Evolutionary conservation across 805 yeast species (phyloP).

Genomic region (Helenozyma rhizophorensis): DNA sequence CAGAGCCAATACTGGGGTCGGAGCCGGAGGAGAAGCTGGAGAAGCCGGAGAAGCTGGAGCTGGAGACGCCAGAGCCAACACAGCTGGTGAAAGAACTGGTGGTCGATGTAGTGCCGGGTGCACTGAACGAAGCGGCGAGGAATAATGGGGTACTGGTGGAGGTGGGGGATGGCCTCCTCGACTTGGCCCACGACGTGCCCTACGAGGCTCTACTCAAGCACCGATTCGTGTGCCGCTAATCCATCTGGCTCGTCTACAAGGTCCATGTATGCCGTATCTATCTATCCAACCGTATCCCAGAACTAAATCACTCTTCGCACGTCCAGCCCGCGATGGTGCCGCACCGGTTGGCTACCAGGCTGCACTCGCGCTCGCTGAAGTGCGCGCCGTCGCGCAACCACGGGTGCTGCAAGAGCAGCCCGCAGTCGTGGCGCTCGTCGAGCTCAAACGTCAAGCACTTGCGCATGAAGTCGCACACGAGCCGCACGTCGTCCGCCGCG

Average conservation of each 20-base stretch:
- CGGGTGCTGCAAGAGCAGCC: slow-evolving; percentile 48
- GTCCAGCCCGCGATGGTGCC: slow-evolving; percentile 29
- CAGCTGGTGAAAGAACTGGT: too few species aligned
- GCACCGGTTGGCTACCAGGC: slow-evolving; percentile 20
- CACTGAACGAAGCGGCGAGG: too few species aligned
- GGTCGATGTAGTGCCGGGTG: too few species aligned
- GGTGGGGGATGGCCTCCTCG: slow-evolving; percentile 7
- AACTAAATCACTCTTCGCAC: slow-evolving; percentile 22
- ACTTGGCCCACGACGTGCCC: slow-evolving; percentile 9
- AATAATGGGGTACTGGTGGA: too few species aligned
- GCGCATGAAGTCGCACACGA: slow-evolving; percentile 44
- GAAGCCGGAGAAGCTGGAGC: slow-evolving; percentile 2
- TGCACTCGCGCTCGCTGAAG: slow-evolving; percentile 14
- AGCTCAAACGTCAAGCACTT: slow-evolving; percentile 50
- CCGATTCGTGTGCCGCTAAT: slow-evolving; percentile 9
- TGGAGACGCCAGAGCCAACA: slow-evolving; percentile 1
- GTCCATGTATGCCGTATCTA: too few species aligned
- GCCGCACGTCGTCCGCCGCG: slow-evolving; percentile 28
- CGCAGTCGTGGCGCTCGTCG: slow-evolving; percentile 49
- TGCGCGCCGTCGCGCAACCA: slow-evolving; percentile 34
- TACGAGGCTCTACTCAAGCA: slow-evolving; percentile 11
- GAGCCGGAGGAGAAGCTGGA: slow-evolving; percentile 1
- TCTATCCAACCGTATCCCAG: slow-evolving; percentile 4
- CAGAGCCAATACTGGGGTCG: too few species aligned
- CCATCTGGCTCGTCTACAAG: too few species aligned